Base-by-base conservation (phyloP, 2,329 filamentous ascomycete genomes). In the Colletotrichum sp. region DNA sequence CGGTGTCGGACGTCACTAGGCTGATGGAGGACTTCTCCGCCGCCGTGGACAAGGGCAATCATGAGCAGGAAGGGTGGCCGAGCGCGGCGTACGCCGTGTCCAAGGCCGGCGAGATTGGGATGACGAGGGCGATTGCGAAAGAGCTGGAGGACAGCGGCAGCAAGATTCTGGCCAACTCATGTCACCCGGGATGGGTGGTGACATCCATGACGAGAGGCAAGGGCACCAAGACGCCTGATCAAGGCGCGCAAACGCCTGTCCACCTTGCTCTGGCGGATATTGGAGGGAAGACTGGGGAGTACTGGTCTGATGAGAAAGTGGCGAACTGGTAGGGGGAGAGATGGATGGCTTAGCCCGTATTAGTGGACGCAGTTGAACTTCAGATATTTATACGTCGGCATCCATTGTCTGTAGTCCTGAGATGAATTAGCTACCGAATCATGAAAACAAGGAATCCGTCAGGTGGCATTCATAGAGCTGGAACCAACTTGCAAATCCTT, bases 11-110 rank as follows among this genome's bases (percentile, higher is more conserved):
- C 9, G 84, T 89, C 13, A 88, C 86, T 1, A 77, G 80, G 28
- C 80, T 91, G 59, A 89, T 91, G 88, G 83, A 88, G 69, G 83
- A 86, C 26, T 91, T 90, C 81, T 81, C 84, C 4, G 77, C 82
- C 5, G 88, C 86, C 1, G 89, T 90, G 1, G 82, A 84, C n/a
- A 81, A 81, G 13, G 87, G 86, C 0, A 85, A 81, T 28, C 86
- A 90, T 78, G 86, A 86, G 65, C 83, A 88, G 59, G 81, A 84
- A 5, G 89, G 89, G 0, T 91, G 88, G 80, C 88, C 88, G 3
- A 86, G 84, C 48, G 85, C 87, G 4, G 89, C 86, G 12, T 91
- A 91, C 78, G 86, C 85, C 1, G 86, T 88, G 7, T 84, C 82
- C 28, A 88, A 89, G 78, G 85, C 86, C 8, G 86, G 87, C 5